A percentile compares a stretch with the other conserved stretches of the same genome.
phyloP scores from a whole-genome alignment of 2,329 filamentous ascomycete species.

The Xylaria sp. region DNA sequence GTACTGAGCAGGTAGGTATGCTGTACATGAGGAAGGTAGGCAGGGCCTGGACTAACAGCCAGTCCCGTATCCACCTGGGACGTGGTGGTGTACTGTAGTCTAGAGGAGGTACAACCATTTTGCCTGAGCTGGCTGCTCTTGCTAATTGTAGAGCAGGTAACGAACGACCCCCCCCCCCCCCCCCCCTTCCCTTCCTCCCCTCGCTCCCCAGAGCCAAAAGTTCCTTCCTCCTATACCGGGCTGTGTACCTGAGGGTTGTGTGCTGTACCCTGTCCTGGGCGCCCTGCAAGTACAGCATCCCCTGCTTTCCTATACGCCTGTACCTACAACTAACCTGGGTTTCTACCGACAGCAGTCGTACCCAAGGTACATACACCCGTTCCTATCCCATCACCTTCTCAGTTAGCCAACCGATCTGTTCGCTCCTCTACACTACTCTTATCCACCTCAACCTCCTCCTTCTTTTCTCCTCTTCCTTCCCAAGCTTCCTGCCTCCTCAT shows the following conservation, averaged over 20 bases:
- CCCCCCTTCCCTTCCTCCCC: no score
- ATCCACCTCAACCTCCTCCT: constrained; percentile 34
- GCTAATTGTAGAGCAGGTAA: constrained; percentile 2
- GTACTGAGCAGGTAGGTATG: not conserved
- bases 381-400: constrained; percentile 29
- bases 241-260: constrained; percentile 6
- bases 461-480: constrained; percentile 32
- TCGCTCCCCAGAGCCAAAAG: constrained; percentile 15
- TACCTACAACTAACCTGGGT: constrained; percentile 11
- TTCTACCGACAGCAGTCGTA: constrained; percentile 24
- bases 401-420: constrained; percentile 41
- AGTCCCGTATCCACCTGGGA: no score
- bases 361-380: constrained; percentile 18
- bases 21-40: not conserved
- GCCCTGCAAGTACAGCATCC: constrained; percentile 14
- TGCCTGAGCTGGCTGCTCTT: constrained; percentile 7
- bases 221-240: constrained; percentile 25
- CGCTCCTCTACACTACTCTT: constrained; percentile 39
- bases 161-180: no score
- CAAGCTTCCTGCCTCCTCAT: constrained; percentile 32
- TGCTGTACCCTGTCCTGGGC: not conserved
- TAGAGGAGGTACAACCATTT: not conserved
- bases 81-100: constrained; percentile 9
- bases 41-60: not conserved
- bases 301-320: constrained; percentile 1